These are phyloP conservation scores for Lactarius hengduanensis DNA, from an alignment of 768 basidiomycete species.

Conservation along the genomic window DNA sequence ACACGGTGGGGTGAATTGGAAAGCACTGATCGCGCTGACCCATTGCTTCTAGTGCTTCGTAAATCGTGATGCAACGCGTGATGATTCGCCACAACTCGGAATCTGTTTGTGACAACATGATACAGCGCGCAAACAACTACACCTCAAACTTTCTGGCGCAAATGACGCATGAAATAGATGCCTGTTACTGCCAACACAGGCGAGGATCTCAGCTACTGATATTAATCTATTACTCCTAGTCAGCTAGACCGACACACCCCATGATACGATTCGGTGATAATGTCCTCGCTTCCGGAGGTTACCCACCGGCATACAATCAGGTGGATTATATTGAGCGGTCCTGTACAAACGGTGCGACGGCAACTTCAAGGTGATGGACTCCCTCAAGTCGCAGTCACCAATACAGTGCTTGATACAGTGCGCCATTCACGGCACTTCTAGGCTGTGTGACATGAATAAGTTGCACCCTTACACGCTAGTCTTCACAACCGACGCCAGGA, in stretches of 20 bases:
- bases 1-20: not conserved
- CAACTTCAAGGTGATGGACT: not conserved
- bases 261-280: not conserved
- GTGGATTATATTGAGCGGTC: not conserved
- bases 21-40: not conserved
- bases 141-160: not conserved
- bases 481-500: not conserved
- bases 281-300: not conserved
- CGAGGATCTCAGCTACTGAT: not conserved
- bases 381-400: not conserved
- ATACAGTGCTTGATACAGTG: not conserved
- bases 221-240: not conserved
- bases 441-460: not conserved
- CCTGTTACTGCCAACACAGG: not conserved
- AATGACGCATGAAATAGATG: not conserved
- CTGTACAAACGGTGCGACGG: not conserved
- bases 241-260: not conserved
- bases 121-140: not conserved
- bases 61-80: not conserved
- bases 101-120: not conserved
- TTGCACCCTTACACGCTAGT: not conserved
- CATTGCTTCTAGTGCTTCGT: not conserved
- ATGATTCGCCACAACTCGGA: no score
- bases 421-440: not conserved
- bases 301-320: not conserved